Base-by-base conservation (phyloP, 148 eudicot species). In the Pouteria glomerata region DNA sequence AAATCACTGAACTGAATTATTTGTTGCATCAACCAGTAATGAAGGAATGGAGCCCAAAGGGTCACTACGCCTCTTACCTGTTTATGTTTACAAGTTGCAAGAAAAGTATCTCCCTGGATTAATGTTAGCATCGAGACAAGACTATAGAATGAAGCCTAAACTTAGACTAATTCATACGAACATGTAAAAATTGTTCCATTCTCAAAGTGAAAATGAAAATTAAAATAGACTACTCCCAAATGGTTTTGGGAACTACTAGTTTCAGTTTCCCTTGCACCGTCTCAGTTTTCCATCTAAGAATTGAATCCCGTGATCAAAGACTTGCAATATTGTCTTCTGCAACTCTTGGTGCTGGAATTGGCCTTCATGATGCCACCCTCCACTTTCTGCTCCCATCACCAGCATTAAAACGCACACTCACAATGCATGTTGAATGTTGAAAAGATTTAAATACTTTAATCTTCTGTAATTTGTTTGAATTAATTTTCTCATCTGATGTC, bases 371-470 rank as follows among this genome's bases (percentile, higher is more conserved):
- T 26, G 58, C 58, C 24, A 24, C 8, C 7, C 12, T 12, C 21
- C 33, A 27, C 16, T 12, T 34, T 41, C n/a, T 44, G 10, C 8
- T 12, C 15, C 30, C 29, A 23, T 23, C 55, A 21, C 21, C 21
- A 21, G 21, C 55, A 21, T 23, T 3, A 16, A 8, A 1, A 1
- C 1, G 12, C 47, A 44, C 4, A 8, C 4, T 14, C 1, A 44
- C 47, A 4, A 3, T 1, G 12, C 13, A 11, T n/a, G n/a, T n/a
- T n/a, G n/a, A n/a, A n/a, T n/a, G 7, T 18, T 35, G 5, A 50
- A 44, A 57, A 12, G n/a, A 8, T n/a, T 50, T 59, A 57, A 50
- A 39, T 68, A 31, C 39, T 77, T 72, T 44, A 31, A 16, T 55
- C 11, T 16, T 8, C 6, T 48, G 10, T 10, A n/a, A 1, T 65